Evolutionary conservation across 441 rosid species (phyloP).

Genomic region (Lepidium campestre): DNA sequence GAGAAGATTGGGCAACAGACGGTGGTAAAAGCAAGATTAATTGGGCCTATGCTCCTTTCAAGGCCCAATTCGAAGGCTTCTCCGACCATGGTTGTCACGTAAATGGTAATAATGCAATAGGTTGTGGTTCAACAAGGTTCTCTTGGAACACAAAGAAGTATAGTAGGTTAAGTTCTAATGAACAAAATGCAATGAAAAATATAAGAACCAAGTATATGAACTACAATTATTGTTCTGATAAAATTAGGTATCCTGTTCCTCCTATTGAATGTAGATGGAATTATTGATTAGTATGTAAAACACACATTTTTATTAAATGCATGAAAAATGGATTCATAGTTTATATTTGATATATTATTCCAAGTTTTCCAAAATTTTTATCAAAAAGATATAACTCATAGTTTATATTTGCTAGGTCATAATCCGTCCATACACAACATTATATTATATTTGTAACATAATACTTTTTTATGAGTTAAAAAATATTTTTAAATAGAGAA

Average conservation of each 20-base stretch:
- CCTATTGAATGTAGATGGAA: slow-evolving; percentile 42
- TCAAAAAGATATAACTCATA: no score
- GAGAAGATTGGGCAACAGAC: slow-evolving; percentile 30
- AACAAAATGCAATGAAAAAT: slow-evolving; percentile 29
- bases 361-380: no score
- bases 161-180: background rate
- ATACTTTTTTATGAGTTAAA: no score
- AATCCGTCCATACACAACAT: no score
- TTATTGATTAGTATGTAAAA: slow-evolving; percentile 34
- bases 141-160: background rate
- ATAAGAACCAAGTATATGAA: slow-evolving; percentile 38
- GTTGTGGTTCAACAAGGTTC: slow-evolving; percentile 21
- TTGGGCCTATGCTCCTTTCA: background rate
- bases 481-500: no score
- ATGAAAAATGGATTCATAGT: no score
- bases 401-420: no score
- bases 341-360: no score
- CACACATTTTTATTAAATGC: background rate
- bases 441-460: no score
- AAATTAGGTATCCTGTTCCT: slow-evolving; percentile 20
- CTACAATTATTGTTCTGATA: slow-evolving; percentile 49
- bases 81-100: slow-evolving; percentile 44
- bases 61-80: slow-evolving; percentile 42
- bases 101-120: slow-evolving; percentile 26
- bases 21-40: background rate